Conservation (phyloP, 208 protist species). For the Acanthamoeba royreba region DNA sequence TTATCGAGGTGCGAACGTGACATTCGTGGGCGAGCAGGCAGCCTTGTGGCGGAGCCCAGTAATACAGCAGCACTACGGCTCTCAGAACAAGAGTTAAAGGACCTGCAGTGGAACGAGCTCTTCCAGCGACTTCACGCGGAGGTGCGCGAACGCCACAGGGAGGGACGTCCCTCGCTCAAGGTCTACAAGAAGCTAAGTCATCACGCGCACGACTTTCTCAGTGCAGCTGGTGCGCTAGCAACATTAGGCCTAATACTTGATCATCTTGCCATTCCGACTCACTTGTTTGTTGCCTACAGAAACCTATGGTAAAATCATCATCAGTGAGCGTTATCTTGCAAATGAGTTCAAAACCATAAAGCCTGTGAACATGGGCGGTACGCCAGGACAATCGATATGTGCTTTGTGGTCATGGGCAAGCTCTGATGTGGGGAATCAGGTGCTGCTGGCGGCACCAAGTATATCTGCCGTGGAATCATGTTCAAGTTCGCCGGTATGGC, state of each 20-base stretch:
- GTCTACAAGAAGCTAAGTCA: neutral
- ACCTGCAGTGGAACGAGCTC: constrained; percentile 1
- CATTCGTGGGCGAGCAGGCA: too few relatives aligned
- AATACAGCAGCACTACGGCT: too few relatives aligned
- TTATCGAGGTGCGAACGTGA: too few relatives aligned
- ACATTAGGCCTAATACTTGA: too few relatives aligned
- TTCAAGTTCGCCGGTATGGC: constrained; percentile 62
- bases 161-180: neutral
- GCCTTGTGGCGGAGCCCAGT: too few relatives aligned
- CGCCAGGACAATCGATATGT: neutral
- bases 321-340: neutral
- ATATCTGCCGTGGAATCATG: constrained; percentile 54
- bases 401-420: neutral
- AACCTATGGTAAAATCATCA: constrained; percentile 18
- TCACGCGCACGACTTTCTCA: constrained; percentile 1
- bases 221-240: neutral
- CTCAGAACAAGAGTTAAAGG: neutral
- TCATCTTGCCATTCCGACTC: too few relatives aligned
- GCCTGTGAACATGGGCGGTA: neutral
- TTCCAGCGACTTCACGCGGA: neutral
- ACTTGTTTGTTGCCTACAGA: neutral
- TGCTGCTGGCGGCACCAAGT: constrained; percentile 37
- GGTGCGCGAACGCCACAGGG: neutral
- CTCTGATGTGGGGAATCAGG: neutral
- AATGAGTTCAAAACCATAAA: constrained; percentile 42